Conservation (phyloP, 495 filamentous ascomycete species). For the Aspergillus avenaceus region DNA sequence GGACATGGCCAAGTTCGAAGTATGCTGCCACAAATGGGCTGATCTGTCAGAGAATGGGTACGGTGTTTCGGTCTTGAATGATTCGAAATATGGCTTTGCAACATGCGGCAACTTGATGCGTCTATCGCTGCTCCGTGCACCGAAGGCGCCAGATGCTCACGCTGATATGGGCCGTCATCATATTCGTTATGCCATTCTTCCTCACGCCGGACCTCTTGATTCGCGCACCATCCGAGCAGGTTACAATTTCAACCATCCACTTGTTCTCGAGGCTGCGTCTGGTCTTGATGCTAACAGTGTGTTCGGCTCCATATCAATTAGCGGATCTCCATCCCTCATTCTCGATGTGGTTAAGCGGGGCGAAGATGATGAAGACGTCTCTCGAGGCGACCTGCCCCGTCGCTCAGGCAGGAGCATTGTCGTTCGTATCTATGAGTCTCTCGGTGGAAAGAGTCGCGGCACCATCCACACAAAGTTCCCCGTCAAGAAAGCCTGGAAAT, state of each 20-base stretch:
- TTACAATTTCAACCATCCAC: constrained; percentile 84
- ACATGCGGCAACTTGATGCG: constrained; percentile 90
- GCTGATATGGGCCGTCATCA: constrained; percentile 93
- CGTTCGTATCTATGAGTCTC: constrained; percentile 79
- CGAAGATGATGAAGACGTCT: constrained; percentile 92
- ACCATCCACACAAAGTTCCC: constrained; percentile 59
- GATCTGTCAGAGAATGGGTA: constrained; percentile 90
- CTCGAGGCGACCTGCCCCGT: constrained; percentile 60
- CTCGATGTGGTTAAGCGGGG: constrained; percentile 87
- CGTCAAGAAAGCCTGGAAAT: constrained; percentile 74
- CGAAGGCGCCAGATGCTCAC: constrained; percentile 94
- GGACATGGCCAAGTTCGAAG: constrained; percentile 99
- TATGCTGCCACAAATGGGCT: constrained; percentile 97
- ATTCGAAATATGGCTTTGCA: constrained; percentile 95
- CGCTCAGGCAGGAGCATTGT: constrained; percentile 75
- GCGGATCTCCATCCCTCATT: constrained; percentile 57
- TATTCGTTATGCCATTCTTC: constrained; percentile 89
- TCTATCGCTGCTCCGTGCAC: constrained; percentile 78
- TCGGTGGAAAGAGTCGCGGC: constrained; percentile 77
- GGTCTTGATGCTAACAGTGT: constrained; percentile 13
- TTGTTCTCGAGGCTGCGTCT: constrained; percentile 44
- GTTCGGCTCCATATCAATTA: constrained; percentile 52
- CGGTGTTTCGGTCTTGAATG: constrained; percentile 91
- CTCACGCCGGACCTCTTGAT: constrained; percentile 69
- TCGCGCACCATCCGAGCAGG: constrained; percentile 74